A percentile compares a stretch with the other conserved stretches of the same genome.
phyloP scores from a whole-genome alignment of 1,139 yeast genomes.

The Kodamaea plutei region DNA sequence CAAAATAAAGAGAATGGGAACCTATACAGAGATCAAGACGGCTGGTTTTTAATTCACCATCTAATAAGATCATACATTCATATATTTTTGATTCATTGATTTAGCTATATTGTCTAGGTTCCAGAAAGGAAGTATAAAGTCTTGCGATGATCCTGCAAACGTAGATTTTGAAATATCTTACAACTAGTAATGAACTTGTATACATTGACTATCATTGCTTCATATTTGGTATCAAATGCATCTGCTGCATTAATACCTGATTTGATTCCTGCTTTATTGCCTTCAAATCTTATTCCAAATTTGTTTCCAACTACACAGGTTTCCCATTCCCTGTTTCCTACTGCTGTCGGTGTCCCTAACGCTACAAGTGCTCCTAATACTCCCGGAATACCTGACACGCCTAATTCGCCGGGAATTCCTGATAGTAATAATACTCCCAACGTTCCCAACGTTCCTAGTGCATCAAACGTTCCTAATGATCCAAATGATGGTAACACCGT shows the following conservation, averaged over 20 bases:
- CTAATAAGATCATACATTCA: no score
- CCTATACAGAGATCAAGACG: no score
- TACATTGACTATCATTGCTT: constrained; percentile 1
- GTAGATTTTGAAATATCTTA: no score
- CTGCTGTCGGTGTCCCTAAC: background rate
- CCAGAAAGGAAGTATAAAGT: no score
- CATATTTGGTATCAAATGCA: background rate
- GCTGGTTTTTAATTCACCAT: no score
- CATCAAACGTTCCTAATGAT: background rate
- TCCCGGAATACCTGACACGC: background rate
- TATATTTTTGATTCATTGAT: no score
- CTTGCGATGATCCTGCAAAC: no score
- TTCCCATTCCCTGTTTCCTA: background rate
- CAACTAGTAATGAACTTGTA: background rate
- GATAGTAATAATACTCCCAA: no score
- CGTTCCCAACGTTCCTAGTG: background rate
- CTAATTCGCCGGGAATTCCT: background rate
- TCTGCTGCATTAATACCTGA: constrained; percentile 2
- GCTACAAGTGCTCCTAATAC: background rate
- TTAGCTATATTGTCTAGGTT: no score
- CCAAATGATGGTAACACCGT: background rate
- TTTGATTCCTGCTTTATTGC: background rate
- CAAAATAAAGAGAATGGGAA: no score
- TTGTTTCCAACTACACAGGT: constrained; percentile 1
- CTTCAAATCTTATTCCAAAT: background rate